Conservation (phyloP, 495 filamentous ascomycete genomes). For the Cercophora samala region DNA sequence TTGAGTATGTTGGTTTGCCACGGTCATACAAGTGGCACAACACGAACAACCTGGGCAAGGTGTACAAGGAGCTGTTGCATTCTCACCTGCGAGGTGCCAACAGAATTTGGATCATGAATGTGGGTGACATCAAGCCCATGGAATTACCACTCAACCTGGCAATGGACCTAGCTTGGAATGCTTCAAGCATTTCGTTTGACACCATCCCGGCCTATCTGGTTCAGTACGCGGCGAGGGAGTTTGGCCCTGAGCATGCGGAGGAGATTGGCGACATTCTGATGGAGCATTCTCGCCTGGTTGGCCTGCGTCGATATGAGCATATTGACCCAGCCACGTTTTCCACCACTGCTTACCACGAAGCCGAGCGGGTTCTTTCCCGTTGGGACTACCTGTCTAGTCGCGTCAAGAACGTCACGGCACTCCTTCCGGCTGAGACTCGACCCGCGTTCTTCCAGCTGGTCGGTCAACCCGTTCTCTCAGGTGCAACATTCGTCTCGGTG, state of each 20-base stretch:
- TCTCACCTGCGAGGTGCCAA: slow-evolving; percentile 52
- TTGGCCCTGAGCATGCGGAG: slow-evolving; percentile 40
- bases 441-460: slow-evolving; percentile 60
- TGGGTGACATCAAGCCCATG: slow-evolving; percentile 61
- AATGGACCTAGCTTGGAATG: slow-evolving; percentile 58
- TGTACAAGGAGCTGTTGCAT: slow-evolving; percentile 45
- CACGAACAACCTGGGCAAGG: slow-evolving; percentile 47
- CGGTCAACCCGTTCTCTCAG: slow-evolving; percentile 55
- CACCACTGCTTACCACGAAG: slow-evolving; percentile 59
- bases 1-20: slow-evolving; percentile 58
- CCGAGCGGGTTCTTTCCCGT: slow-evolving; percentile 49
- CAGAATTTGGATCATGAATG: slow-evolving; percentile 63
- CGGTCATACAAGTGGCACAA: slow-evolving; percentile 59
- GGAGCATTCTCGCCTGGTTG: slow-evolving; percentile 52
- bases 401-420: slow-evolving; percentile 45
- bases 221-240: slow-evolving; percentile 43
- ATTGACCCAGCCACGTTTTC: slow-evolving; percentile 48
- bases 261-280: slow-evolving; percentile 51
- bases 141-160: slow-evolving; percentile 33
- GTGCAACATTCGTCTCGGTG: slow-evolving; percentile 50
- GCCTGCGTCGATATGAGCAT: slow-evolving; percentile 57
- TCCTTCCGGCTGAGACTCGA: slow-evolving; percentile 34
- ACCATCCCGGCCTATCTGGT: slow-evolving; percentile 24
- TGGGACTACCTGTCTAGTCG: slow-evolving; percentile 48
- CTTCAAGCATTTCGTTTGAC: slow-evolving; percentile 43